Evolutionary conservation across 345 rosid genomes (phyloP).

Genomic region (Eucalyptus caleyi): DNA sequence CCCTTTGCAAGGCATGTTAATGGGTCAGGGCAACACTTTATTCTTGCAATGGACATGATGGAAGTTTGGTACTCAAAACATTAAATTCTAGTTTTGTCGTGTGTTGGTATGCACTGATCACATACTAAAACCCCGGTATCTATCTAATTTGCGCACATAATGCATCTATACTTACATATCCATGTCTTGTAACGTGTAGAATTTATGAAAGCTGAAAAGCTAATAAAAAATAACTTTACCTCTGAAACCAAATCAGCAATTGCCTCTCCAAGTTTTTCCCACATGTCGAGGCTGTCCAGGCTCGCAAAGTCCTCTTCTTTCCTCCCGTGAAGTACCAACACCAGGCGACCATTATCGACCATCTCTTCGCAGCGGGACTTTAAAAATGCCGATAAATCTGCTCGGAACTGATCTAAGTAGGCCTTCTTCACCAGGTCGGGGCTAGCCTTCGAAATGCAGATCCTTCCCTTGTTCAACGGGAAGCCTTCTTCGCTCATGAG

Average conservation of each 20-base stretch:
- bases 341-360: background rate
- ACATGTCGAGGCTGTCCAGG: background rate
- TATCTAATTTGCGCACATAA: background rate
- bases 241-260: background rate
- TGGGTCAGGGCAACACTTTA: background rate
- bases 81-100: background rate
- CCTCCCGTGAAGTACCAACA: constrained; percentile 1
- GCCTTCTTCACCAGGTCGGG: background rate
- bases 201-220: background rate
- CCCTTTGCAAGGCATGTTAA: background rate
- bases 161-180: background rate
- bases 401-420: constrained; percentile 4
- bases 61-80: background rate
- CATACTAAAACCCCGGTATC: background rate
- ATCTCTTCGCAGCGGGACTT: constrained; percentile 3
- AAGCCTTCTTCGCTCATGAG: background rate
- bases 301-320: background rate
- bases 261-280: background rate
- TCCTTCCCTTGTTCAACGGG: constrained; percentile 7
- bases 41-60: background rate
- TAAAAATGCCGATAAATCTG: constrained; percentile 4
- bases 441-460: constrained; percentile 2
- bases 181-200: background rate
- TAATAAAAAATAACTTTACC: background rate
- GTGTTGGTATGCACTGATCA: background rate